Percentiles rank a stretch among this genome's conserved stretches.
Evolutionary conservation across 1,284 basidiomycete genomes (phyloP).

Genomic region (Rhizoctonia solani): DNA sequence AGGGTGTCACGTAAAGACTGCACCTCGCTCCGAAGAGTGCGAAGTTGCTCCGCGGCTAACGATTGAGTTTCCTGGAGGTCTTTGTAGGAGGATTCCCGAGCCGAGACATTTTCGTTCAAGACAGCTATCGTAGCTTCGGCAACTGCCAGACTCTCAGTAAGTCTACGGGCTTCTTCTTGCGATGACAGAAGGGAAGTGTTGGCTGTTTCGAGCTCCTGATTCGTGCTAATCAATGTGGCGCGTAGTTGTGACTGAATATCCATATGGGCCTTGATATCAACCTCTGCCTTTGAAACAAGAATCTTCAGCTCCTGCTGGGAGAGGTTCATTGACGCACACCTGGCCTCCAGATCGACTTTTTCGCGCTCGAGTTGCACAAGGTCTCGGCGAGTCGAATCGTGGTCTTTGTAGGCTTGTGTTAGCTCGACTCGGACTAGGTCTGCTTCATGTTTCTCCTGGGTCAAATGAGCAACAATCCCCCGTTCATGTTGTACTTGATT

Average conservation of each 20-base stretch:
- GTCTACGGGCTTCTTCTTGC: background rate
- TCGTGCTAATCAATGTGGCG: background rate
- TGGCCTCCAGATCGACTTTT: background rate
- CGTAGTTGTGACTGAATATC: background rate
- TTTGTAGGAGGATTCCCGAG: background rate
- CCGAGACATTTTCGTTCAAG: slow-evolving; percentile 1
- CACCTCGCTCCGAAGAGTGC: slow-evolving; percentile 15
- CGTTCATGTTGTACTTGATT: slow-evolving; percentile 27
- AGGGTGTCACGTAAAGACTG: slow-evolving; percentile 11
- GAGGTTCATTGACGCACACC: background rate
- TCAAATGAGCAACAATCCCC: background rate
- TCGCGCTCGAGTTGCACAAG: background rate
- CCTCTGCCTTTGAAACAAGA: background rate
- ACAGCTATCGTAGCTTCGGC: background rate
- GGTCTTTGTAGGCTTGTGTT: slow-evolving; percentile 9
- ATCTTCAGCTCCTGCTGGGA: slow-evolving; percentile 1
- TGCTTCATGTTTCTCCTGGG: slow-evolving; percentile 6
- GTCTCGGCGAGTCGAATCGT: background rate
- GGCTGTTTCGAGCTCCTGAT: slow-evolving; percentile 15
- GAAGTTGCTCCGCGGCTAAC: background rate
- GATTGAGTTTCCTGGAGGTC: background rate
- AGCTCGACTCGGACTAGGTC: slow-evolving; percentile 21
- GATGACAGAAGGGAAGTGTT: background rate
- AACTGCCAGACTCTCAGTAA: slow-evolving; percentile 11
- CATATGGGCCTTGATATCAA: background rate